Evolutionary conservation across 2,329 filamentous ascomycete species (phyloP).

Genomic region (Cryphonectria carpinicola): DNA sequence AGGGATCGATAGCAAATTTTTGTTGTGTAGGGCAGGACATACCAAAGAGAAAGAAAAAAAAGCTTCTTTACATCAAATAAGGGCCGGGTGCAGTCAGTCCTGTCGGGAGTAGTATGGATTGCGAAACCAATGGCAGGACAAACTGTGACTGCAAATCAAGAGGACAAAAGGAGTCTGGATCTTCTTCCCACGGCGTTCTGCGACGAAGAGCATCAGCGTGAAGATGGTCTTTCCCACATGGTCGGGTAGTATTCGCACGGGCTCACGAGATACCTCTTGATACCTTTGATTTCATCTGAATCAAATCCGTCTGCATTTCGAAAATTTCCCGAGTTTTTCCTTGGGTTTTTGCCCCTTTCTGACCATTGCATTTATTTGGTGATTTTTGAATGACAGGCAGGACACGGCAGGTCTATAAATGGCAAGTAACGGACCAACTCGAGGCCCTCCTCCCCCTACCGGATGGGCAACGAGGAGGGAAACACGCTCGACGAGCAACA

Average conservation of each 20-base stretch:
- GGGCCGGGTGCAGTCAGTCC: constrained; percentile 11
- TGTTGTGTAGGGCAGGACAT: constrained; percentile 22
- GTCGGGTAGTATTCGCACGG: constrained; percentile 30
- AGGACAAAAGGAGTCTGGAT: constrained; percentile 13
- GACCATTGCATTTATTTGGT: not conserved
- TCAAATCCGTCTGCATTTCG: not conserved
- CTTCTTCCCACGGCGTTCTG: constrained; percentile 24
- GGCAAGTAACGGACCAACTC: not conserved
- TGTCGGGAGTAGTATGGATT: constrained; percentile 26
- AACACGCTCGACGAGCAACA: not conserved
- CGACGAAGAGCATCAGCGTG: constrained; percentile 19
- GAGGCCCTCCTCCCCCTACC: not conserved
- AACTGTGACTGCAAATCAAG: constrained; percentile 3
- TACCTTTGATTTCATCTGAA: constrained; percentile 26
- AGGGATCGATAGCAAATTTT: constrained; percentile 28
- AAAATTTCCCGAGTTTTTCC: not conserved
- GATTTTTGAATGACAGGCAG: not conserved
- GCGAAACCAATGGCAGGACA: constrained; percentile 19
- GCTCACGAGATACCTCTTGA: constrained; percentile 31
- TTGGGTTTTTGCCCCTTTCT: not conserved
- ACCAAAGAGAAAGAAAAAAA: constrained; percentile 13
- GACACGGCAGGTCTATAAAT: not conserved
- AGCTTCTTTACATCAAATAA: constrained; percentile 18
- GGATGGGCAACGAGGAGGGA: not conserved
- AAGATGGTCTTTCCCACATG: constrained; percentile 21